A percentile compares a stretch with the other conserved stretches of the same genome.
Conservation (phyloP, 345 rosid genomes). For the Citrus reticulata region DNA sequence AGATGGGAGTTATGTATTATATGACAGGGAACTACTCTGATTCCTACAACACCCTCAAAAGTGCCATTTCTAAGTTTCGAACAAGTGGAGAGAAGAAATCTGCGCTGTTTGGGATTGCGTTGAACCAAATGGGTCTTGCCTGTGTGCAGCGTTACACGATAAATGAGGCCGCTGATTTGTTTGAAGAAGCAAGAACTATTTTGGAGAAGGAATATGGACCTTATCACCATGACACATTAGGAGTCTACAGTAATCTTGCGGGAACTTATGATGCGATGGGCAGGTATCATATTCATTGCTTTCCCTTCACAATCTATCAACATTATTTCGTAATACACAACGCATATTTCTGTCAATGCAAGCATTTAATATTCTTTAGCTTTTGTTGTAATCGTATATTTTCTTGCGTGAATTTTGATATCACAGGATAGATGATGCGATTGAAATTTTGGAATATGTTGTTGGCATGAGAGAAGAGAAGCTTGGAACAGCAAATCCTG, state of each 20-base stretch:
- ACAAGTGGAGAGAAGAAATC: conserved; percentile 78
- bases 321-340: background rate
- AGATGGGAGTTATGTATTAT: conserved; percentile 86
- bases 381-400: background rate
- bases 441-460: conserved; percentile 71
- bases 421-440: conserved; percentile 85
- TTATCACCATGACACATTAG: conserved; percentile 88
- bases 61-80: conserved; percentile 62
- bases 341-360: background rate
- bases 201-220: conserved; percentile 88
- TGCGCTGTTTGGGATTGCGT: conserved; percentile 68
- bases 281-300: conserved; percentile 40
- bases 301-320: background rate
- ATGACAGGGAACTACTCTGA: conserved; percentile 77
- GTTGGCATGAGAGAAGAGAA: conserved; percentile 94
- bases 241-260: conserved; percentile 89
- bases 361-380: background rate
- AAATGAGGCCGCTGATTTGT: conserved; percentile 83
- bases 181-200: conserved; percentile 82
- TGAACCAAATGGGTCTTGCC: conserved; percentile 92
- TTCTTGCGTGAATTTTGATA: conserved; percentile 1
- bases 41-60: conserved; percentile 62
- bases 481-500: conserved; percentile 95
- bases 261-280: conserved; percentile 99
- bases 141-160: conserved; percentile 70